These are phyloP conservation scores for Ceratocystis albifundus DNA, from an alignment of 2,329 filamentous ascomycete species.

Conservation along the genomic window DNA sequence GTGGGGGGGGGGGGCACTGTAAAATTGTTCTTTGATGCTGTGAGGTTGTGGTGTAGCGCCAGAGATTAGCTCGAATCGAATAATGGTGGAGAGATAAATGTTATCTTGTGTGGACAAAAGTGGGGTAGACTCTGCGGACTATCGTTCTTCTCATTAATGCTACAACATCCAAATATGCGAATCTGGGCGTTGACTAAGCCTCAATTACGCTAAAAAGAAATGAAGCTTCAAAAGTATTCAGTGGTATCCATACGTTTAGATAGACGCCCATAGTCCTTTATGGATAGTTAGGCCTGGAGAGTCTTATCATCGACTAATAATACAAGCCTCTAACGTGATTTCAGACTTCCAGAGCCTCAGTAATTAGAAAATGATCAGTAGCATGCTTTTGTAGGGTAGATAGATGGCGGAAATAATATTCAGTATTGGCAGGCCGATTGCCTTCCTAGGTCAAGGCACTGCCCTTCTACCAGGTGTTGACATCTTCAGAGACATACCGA, in stretches of 20 bases:
- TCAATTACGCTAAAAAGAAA: slow-evolving; percentile 63
- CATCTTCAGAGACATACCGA: slow-evolving; percentile 58
- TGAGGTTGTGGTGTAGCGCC: neutral
- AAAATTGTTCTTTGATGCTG: neutral
- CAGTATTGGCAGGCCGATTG: slow-evolving; percentile 45
- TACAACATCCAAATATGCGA: too few species aligned
- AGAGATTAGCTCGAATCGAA: neutral
- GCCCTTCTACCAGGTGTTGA: slow-evolving; percentile 53
- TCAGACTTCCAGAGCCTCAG: slow-evolving; percentile 45
- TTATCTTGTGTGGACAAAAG: neutral
- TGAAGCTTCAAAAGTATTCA: slow-evolving; percentile 59
- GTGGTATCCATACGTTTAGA: slow-evolving; percentile 45
- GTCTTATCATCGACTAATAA: slow-evolving; percentile 26
- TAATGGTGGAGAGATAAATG: neutral
- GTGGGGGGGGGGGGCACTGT: too few species aligned
- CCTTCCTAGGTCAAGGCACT: slow-evolving; percentile 49
- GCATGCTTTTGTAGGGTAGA: slow-evolving; percentile 44
- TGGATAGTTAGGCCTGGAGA: neutral
- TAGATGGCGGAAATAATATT: slow-evolving; percentile 51
- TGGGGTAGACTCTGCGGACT: neutral
- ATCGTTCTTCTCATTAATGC: too few species aligned
- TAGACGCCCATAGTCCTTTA: neutral
- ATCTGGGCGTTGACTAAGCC: slow-evolving; percentile 49
- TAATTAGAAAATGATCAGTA: slow-evolving; percentile 50
- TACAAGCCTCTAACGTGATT: slow-evolving; percentile 54